Evolutionary conservation across 257 asterid genomes (phyloP), one percentile per base, ranked within the genome.

Genomic region (Ligustrum vulgare): DNA sequence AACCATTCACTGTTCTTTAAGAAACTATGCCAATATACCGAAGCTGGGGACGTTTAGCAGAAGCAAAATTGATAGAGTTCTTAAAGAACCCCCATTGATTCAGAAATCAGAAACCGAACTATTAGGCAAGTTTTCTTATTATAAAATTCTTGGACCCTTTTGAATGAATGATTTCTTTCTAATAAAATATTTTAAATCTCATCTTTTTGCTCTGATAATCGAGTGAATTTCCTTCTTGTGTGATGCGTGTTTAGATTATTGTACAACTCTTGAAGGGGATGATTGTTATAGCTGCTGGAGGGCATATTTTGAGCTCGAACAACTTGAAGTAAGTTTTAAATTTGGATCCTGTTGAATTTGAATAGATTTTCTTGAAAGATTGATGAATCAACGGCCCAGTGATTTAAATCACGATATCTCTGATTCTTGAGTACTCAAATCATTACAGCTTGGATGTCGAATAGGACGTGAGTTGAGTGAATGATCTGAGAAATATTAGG

Each of bases 251-350:
- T 35, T 84, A 95, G 99, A 93, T 87, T 93, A 95, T 66, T 95
- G 99, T 73, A 81, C 84, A 80, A 89, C 91, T 10, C 89, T 95
- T 20, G 97, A 95, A 34, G 99, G 98, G 67, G 99, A 93, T 56
- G 91, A 80, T 8, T 87, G 87, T 1, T 95, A 91, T 77, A 80
- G 92, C 86, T 95, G 99, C 87, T 95, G 99, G 99, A 71, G 77
- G 79, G 99, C 98, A 32, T 95, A 95, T 79, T 91, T 93, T 82
- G 97, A 95, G 76, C 98, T 95, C 81, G 86, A 93, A 83, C 92
- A 95, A 62, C 97, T 95, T 70, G 94, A 93, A 85, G 99, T 95
- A 84, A 88, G 58, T 6, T 54, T 2, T 8, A 63, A 35, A 10
- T 13, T 49, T 54, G 28, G 20, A 2, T 41, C 49, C 49, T 41